Conservation (phyloP, 257 asterid genomes). For the Lantana camara region DNA sequence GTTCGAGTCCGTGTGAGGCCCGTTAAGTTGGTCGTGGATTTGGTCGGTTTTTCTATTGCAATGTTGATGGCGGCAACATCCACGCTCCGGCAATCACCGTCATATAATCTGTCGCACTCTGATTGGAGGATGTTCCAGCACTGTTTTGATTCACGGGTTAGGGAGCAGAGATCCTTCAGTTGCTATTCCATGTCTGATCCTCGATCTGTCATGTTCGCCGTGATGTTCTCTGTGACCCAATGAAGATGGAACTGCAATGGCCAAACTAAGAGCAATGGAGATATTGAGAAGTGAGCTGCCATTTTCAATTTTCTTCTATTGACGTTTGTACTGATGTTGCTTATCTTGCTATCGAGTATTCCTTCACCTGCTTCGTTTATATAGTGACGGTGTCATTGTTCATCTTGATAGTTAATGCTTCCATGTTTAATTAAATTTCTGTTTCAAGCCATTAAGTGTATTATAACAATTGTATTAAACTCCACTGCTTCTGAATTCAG, state of each 20-base stretch:
- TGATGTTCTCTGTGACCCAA: background rate
- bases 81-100: background rate
- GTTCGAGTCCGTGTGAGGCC: background rate
- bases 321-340: background rate
- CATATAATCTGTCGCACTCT: constrained; percentile 10
- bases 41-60: constrained; percentile 16
- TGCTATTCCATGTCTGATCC: background rate
- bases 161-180: constrained; percentile 27
- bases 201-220: too few relatives aligned
- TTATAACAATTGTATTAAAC: too few relatives aligned
- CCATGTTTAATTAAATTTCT: background rate
- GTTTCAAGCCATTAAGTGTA: background rate
- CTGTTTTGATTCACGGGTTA: constrained; percentile 4
- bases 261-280: constrained; percentile 13
- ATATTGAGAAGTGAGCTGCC: background rate
- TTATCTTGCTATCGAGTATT: background rate
- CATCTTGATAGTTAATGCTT: background rate
- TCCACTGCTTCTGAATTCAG: too few relatives aligned
- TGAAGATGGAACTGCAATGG: constrained; percentile 6
- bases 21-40: constrained; percentile 21
- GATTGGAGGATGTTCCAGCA: constrained; percentile 28
- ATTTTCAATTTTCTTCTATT: constrained; percentile 7
- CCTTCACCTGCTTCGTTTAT: constrained; percentile 22
- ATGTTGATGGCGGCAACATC: constrained; percentile 19
- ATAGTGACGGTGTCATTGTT: constrained; percentile 16